Percentiles rank a stretch among this genome's conserved stretches.
phyloP scores from a whole-genome alignment of 495 filamentous ascomycete genomes.

The Halenospora varia region DNA sequence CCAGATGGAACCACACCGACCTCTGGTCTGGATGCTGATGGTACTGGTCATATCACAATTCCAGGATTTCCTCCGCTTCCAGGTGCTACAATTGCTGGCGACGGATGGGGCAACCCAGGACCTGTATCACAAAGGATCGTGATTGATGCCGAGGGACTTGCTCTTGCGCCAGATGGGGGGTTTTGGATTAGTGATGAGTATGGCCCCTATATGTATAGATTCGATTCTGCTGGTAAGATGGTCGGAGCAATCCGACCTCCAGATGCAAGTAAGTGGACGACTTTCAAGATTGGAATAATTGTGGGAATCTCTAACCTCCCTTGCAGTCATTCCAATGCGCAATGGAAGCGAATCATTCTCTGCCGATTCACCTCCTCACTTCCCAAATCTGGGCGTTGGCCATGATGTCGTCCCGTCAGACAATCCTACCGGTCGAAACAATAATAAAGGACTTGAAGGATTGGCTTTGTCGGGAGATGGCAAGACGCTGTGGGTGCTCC shows the following conservation, averaged over 20 bases:
- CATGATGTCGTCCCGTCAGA: too few species aligned
- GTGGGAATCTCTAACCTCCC: too few species aligned
- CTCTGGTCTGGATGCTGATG: conserved; percentile 70
- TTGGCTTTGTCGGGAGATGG: conserved; percentile 62
- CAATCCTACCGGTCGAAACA: conserved; percentile 60
- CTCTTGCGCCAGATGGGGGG: conserved; percentile 55
- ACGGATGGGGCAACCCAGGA: conserved; percentile 66
- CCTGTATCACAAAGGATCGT: conserved; percentile 58
- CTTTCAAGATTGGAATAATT: background rate
- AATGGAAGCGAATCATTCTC: conserved; percentile 42
- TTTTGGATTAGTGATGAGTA: conserved; percentile 85
- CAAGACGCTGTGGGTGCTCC: conserved; percentile 59
- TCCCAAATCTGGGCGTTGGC: too few species aligned
- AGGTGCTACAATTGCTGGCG: conserved; percentile 59
- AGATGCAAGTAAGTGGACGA: conserved; percentile 37
- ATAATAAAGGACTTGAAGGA: conserved; percentile 79
- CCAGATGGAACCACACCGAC: conserved; percentile 58
- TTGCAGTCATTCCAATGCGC: conserved; percentile 58
- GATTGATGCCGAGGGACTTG: conserved; percentile 68
- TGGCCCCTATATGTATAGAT: conserved; percentile 69
- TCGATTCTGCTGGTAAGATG: conserved; percentile 57
- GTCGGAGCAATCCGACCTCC: conserved; percentile 63
- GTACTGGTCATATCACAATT: conserved; percentile 45
- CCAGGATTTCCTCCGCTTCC: conserved; percentile 63
- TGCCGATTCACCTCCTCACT: conserved; percentile 24